phyloP scores from a whole-genome alignment of 306 rosid species.

The Psophocarpus tetragonolobus region DNA sequence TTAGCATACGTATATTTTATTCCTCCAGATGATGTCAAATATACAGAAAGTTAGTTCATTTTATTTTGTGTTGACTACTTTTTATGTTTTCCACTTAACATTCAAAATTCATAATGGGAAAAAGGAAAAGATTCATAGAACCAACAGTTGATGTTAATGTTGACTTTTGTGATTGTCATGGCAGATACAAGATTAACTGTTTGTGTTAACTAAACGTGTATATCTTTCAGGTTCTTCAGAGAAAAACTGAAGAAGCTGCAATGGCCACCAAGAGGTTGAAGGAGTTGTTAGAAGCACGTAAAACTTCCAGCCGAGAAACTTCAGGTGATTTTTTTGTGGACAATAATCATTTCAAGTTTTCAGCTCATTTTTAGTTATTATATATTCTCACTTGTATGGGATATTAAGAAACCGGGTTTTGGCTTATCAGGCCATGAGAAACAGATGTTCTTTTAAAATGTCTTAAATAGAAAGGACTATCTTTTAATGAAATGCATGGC shows the following conservation, averaged over 20 bases:
- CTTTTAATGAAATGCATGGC: constrained; percentile 24
- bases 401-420: constrained; percentile 2
- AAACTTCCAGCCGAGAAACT: constrained; percentile 84
- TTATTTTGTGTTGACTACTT: neutral
- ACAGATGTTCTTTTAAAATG: constrained; percentile 28
- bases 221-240: constrained; percentile 86
- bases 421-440: constrained; percentile 4
- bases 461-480: constrained; percentile 9
- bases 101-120: constrained; percentile 13
- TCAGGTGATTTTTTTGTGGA: constrained; percentile 52
- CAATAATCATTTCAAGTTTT: constrained; percentile 15
- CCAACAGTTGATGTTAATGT: neutral
- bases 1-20: neutral
- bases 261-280: constrained; percentile 99
- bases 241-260: constrained; percentile 99
- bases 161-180: constrained; percentile 28
- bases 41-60: constrained; percentile 5
- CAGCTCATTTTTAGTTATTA: constrained; percentile 13
- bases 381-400: constrained; percentile 13
- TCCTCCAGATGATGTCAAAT: constrained; percentile 13
- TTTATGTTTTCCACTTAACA: neutral
- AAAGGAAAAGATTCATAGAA: neutral
- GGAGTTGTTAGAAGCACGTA: constrained; percentile 98
- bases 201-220: constrained; percentile 21
- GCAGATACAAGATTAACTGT: neutral